phyloP scores from a whole-genome alignment of 1,284 basidiomycete genomes.

The Cryptococcus amylolentus region DNA sequence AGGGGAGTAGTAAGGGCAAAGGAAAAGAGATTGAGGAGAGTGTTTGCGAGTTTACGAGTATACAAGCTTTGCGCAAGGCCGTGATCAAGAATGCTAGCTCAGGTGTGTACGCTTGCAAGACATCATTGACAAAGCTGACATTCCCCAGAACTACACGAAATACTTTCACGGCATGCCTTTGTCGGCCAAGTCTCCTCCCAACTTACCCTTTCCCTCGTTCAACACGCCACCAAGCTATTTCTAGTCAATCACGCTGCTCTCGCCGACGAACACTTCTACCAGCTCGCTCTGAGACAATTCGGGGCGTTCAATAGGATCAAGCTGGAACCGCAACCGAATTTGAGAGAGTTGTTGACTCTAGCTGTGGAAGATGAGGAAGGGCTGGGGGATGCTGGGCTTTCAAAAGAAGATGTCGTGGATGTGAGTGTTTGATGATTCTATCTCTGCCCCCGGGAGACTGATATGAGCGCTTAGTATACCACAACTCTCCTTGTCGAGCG shows the following conservation, averaged over 20 bases:
- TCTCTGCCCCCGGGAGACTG: not conserved
- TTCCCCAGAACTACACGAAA: constrained; percentile 68
- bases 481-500: constrained; percentile 49
- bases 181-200: constrained; percentile 85
- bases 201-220: constrained; percentile 73
- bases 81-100: constrained; percentile 63
- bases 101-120: constrained; percentile 54
- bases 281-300: constrained; percentile 87
- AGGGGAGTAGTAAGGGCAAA: constrained; percentile 17
- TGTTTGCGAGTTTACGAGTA: constrained; percentile 73
- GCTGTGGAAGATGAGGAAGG: constrained; percentile 69
- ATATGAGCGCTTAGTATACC: constrained; percentile 23
- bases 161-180: constrained; percentile 82
- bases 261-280: constrained; percentile 91
- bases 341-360: constrained; percentile 69
- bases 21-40: constrained; percentile 70
- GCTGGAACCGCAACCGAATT: constrained; percentile 74
- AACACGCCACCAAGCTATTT: constrained; percentile 84
- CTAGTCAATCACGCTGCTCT: constrained; percentile 79
- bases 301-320: constrained; percentile 72
- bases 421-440: constrained; percentile 50
- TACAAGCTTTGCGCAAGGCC: constrained; percentile 63
- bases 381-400: constrained; percentile 39
- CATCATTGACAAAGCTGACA: not conserved
- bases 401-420: constrained; percentile 60